phyloP scores from a whole-genome alignment of 257 asterid genomes.

The Galeopsis tetrahit region DNA sequence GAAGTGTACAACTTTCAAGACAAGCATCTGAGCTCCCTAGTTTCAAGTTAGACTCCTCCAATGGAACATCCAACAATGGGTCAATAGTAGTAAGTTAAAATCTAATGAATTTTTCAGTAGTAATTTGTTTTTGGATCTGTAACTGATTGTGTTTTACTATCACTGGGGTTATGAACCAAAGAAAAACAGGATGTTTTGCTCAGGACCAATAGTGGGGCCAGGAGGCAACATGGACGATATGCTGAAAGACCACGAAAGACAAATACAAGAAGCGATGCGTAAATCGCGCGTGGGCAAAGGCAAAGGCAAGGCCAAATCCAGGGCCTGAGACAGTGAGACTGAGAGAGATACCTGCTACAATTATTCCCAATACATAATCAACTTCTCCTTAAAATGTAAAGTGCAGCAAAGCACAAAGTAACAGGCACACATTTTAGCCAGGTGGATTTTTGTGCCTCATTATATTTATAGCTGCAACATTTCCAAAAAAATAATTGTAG shows the following conservation, averaged over 20 bases:
- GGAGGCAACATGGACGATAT: conserved; percentile 68
- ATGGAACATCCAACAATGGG: conserved; percentile 38
- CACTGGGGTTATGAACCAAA: conserved; percentile 53
- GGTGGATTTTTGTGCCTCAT: too few relatives aligned
- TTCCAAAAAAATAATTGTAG: too few relatives aligned
- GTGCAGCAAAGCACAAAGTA: too few relatives aligned
- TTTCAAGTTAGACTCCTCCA: conserved; percentile 29
- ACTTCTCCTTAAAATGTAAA: too few relatives aligned
- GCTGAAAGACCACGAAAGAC: conserved; percentile 70
- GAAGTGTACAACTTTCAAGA: background rate
- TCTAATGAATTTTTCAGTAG: too few relatives aligned
- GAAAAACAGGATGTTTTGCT: conserved; percentile 53
- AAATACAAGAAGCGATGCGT: conserved; percentile 68
- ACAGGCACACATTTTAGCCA: too few relatives aligned
- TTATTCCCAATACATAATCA: too few relatives aligned
- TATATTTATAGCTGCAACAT: too few relatives aligned
- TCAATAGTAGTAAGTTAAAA: conserved; percentile 22
- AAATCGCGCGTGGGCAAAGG: conserved; percentile 47
- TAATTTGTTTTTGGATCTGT: too few relatives aligned
- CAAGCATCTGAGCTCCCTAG: conserved; percentile 44
- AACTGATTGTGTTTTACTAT: background rate
- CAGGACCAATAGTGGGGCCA: conserved; percentile 66
- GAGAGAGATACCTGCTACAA: too few relatives aligned
- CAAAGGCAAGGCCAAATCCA: conserved; percentile 39
- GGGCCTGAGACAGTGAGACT: conserved; percentile 1